A percentile compares a stretch with the other conserved stretches of the same genome.
phyloP scores from a whole-genome alignment of 345 rosid species.

The Camelina sativa region DNA sequence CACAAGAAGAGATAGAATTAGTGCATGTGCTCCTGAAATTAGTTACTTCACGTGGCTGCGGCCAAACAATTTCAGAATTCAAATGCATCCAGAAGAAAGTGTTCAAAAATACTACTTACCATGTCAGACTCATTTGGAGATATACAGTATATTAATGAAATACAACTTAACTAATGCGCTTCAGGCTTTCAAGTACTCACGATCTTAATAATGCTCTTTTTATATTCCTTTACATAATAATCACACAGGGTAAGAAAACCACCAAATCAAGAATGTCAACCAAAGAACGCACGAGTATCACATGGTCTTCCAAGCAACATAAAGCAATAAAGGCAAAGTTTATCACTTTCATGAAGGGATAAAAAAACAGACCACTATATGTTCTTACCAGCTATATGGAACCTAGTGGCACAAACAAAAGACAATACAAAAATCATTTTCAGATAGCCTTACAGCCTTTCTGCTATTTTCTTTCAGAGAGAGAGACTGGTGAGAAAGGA shows the following conservation, averaged over 20 bases:
- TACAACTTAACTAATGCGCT: background rate
- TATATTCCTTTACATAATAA: background rate
- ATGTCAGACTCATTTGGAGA: background rate
- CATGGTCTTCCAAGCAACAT: slow-evolving; percentile 34
- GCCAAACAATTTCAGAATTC: too few species aligned
- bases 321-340: slow-evolving; percentile 38
- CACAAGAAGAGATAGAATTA: too few species aligned
- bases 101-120: slow-evolving; percentile 15
- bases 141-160: slow-evolving; percentile 9
- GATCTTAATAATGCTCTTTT: background rate
- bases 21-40: too few species aligned
- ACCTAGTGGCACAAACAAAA: slow-evolving; percentile 43
- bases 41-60: too few species aligned
- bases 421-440: slow-evolving; percentile 34
- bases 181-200: background rate
- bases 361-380: slow-evolving; percentile 31
- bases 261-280: slow-evolving; percentile 35
- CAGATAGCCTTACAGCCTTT: slow-evolving; percentile 31
- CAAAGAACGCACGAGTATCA: slow-evolving; percentile 34
- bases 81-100: slow-evolving; percentile 22
- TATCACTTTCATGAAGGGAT: slow-evolving; percentile 35
- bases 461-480: slow-evolving; percentile 32
- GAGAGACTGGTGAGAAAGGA: slow-evolving; percentile 32
- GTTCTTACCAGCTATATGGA: slow-evolving; percentile 43
- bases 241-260: slow-evolving; percentile 19